Conservation (phyloP, 805 yeast species). For the Candida andamanensis region DNA sequence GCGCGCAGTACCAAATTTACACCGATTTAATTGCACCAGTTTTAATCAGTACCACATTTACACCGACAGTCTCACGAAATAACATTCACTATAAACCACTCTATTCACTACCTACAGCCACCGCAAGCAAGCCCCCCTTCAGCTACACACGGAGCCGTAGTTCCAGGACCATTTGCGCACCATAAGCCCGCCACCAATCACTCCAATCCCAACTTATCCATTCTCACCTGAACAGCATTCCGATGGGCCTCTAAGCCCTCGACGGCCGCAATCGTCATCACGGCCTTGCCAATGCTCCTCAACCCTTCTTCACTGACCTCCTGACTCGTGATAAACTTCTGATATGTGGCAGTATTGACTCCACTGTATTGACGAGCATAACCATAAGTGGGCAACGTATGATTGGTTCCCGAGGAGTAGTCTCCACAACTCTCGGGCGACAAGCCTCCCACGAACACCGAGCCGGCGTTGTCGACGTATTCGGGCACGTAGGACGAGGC, state of each 20-base stretch:
- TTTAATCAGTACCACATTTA: no score
- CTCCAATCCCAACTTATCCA: constrained; percentile 69
- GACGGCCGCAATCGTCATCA: constrained; percentile 89
- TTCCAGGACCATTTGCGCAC: no score
- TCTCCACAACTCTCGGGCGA: constrained; percentile 99
- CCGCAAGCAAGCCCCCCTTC: no score
- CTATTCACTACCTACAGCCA: no score
- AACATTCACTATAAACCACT: no score
- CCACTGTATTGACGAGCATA: constrained; percentile 97
- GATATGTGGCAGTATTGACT: constrained; percentile 93
- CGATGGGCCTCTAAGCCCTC: constrained; percentile 98
- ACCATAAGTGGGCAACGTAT: constrained; percentile 97
- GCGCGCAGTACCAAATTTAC: no score
- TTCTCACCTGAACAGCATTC: constrained; percentile 91
- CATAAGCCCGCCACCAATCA: constrained; percentile 9
- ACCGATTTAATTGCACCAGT: no score
- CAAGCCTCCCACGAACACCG: constrained; percentile 92
- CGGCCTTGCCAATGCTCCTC: constrained; percentile 88
- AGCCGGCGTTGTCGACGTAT: constrained; percentile 86
- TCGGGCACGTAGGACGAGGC: constrained; percentile 68
- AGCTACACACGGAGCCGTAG: no score
- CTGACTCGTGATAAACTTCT: constrained; percentile 92
- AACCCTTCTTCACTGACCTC: constrained; percentile 83
- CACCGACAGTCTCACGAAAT: no score
- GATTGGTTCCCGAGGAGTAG: constrained; percentile 97